phyloP scores from a whole-genome alignment of 805 yeast species.

The Wickerhamomyces queroliae region DNA sequence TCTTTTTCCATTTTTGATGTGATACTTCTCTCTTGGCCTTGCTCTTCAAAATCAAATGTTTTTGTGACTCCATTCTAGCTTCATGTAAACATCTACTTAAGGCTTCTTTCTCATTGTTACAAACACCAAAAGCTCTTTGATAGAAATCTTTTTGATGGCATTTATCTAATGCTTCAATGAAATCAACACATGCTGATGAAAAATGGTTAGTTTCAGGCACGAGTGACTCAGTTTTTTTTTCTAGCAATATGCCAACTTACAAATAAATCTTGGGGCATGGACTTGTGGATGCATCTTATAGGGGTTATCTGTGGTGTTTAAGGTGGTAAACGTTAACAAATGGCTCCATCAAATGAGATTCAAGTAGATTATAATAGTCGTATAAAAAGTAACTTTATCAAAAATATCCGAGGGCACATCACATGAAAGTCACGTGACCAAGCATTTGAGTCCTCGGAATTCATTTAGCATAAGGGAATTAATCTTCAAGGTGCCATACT shows the following conservation, averaged over 20 bases:
- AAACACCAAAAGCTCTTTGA: constrained; percentile 70
- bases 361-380: too few species aligned
- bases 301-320: not conserved
- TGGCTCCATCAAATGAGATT: too few species aligned
- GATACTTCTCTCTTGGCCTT: constrained; percentile 49
- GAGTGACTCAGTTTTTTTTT: too few species aligned
- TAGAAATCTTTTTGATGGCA: constrained; percentile 73
- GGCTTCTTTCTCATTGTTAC: constrained; percentile 80
- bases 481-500: too few species aligned
- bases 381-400: too few species aligned
- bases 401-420: not conserved
- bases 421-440: not conserved
- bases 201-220: not conserved
- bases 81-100: constrained; percentile 74
- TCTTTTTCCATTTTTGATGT: constrained; percentile 53
- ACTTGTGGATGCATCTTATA: constrained; percentile 47
- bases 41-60: constrained; percentile 43
- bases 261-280: constrained; percentile 40
- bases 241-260: too few species aligned
- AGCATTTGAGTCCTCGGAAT: too few species aligned
- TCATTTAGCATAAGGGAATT: too few species aligned
- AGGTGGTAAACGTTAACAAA: too few species aligned
- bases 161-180: constrained; percentile 83
- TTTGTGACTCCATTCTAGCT: constrained; percentile 61
- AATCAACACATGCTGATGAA: constrained; percentile 63